Evolutionary conservation across 2,329 filamentous ascomycete species (phyloP).

Genomic region (Clarireedia sp.): DNA sequence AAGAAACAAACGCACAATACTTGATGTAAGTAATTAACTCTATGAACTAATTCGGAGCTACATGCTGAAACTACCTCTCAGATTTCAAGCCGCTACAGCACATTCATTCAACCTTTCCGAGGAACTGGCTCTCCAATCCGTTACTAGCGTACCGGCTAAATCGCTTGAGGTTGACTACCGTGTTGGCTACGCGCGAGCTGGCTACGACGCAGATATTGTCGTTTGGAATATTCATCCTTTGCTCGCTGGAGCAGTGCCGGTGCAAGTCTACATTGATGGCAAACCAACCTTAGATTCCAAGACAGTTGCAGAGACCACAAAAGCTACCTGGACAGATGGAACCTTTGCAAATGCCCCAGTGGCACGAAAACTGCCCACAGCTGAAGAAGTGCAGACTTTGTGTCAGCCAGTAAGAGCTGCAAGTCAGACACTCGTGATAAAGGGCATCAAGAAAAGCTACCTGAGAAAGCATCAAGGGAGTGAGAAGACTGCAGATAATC

Average conservation of each 20-base stretch:
- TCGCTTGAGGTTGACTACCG: conserved; percentile 37
- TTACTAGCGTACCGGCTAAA: conserved; percentile 39
- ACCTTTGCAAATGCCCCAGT: neutral
- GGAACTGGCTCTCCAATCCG: conserved; percentile 35
- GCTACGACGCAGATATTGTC: conserved; percentile 44
- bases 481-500: conserved; percentile 13
- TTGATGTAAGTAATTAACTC: conserved; percentile 26
- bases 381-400: neutral
- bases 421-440: conserved; percentile 30
- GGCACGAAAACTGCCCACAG: conserved; percentile 18
- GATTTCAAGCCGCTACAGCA: conserved; percentile 34
- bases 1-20: conserved; percentile 35
- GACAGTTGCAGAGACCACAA: conserved; percentile 27
- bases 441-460: conserved; percentile 33
- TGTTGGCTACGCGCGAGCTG: conserved; percentile 36
- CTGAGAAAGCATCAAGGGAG: conserved; percentile 21
- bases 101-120: conserved; percentile 36
- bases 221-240: conserved; percentile 43
- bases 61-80: conserved; percentile 7
- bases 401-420: conserved; percentile 9
- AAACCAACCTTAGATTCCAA: conserved; percentile 30
- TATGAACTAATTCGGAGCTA: neutral
- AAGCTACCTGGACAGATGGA: conserved; percentile 6
- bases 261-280: conserved; percentile 42
- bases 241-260: conserved; percentile 36